Conservation (phyloP, 331 rosid species). For the Dryas integrifolia region DNA sequence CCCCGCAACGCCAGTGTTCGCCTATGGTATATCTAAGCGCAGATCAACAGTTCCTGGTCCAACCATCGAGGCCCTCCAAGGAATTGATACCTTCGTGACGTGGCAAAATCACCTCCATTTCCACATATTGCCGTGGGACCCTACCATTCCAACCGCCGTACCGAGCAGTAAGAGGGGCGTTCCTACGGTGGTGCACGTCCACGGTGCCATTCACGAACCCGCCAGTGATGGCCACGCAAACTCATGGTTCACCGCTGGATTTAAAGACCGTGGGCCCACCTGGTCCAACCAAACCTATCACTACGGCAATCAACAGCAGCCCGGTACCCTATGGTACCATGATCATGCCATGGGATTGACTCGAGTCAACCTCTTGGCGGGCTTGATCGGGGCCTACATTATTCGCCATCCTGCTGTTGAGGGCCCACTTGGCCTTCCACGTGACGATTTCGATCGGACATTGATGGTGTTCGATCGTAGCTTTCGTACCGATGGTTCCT, state of each 20-base stretch:
- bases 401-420: constrained; percentile 52
- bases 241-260: constrained; percentile 66
- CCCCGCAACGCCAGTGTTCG: constrained; percentile 65
- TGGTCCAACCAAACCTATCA: constrained; percentile 50
- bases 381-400: constrained; percentile 65
- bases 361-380: constrained; percentile 69
- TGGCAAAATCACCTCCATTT: constrained; percentile 79
- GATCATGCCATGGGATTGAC: constrained; percentile 94
- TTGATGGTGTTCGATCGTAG: constrained; percentile 66
- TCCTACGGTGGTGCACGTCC: constrained; percentile 88
- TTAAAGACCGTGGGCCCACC: constrained; percentile 49
- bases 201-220: constrained; percentile 67
- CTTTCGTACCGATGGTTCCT: constrained; percentile 61
- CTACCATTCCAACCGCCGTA: constrained; percentile 57
- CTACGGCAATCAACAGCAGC: constrained; percentile 66
- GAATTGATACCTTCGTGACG: constrained; percentile 52
- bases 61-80: constrained; percentile 62
- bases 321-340: constrained; percentile 88
- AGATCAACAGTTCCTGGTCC: constrained; percentile 84
- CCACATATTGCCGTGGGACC: constrained; percentile 89
- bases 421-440: constrained; percentile 51
- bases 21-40: constrained; percentile 44
- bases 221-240: constrained; percentile 69
- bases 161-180: constrained; percentile 42
- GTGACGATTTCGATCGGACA: constrained; percentile 51